Percentiles rank a stretch among this genome's conserved stretches.
Conservation (phyloP, 139 green algal genomes). For the Eudorina sp. region DNA sequence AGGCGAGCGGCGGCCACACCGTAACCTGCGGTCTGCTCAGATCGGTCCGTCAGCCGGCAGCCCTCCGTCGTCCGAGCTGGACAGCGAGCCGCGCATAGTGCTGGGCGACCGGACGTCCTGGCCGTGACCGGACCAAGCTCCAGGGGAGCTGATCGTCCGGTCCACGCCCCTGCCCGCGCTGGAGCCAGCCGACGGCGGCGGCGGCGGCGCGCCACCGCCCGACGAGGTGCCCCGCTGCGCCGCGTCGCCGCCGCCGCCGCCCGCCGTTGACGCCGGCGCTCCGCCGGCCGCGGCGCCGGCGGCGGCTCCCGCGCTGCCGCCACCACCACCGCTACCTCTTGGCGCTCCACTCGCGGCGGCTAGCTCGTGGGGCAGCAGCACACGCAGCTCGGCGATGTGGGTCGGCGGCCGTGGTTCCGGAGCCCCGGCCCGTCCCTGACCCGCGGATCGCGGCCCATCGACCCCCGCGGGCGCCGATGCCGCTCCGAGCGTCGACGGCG, state of each 20-base stretch:
- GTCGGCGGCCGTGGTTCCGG: not conserved
- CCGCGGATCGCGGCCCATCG: not conserved
- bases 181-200: no score
- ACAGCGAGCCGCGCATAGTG: not conserved
- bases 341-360: no score
- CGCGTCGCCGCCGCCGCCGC: no score
- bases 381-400: not conserved
- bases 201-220: no score
- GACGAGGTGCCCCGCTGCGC: not conserved
- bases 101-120: not conserved
- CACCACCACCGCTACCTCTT: no score
- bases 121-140: not conserved
- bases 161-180: not conserved
- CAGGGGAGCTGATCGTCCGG: not conserved
- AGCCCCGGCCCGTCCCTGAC: no score
- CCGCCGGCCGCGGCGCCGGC: no score
- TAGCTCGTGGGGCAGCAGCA: slow-evolving; percentile 1
- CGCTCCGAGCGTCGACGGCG: not conserved
- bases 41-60: not conserved
- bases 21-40: not conserved
- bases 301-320: no score
- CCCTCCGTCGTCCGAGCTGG: not conserved
- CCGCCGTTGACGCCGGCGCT: no score
- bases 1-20: not conserved
- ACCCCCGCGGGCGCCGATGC: not conserved